Evolutionary conservation across 2,329 filamentous ascomycete species (phyloP), one percentile per base, ranked within the genome.

Genomic region (Cadophora malorum): DNA sequence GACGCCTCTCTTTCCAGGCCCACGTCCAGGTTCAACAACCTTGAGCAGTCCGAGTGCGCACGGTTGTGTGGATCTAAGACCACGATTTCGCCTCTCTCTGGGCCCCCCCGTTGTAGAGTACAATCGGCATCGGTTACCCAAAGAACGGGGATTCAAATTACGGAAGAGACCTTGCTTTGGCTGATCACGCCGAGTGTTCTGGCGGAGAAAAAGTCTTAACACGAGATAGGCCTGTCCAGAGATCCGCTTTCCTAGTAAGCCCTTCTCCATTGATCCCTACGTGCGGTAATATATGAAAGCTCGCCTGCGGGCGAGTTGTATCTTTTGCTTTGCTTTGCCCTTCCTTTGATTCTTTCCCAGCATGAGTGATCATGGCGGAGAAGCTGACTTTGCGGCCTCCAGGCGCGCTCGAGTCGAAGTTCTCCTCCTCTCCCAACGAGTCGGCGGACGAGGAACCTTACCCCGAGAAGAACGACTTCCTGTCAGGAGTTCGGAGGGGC

Each of bases 331-430:
- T 41, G 41, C 45, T 67, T 52, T 38, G 55, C 50, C 56, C 56
- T 53, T 41, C 55, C 58, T 41, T 65, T 52, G 23, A 25, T 31
- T 66, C 65, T 66, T 68, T 52, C 63, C 56, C 64, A 74, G 72
- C 68, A 76, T 76, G 75, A 73, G 62, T 72, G 64, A 74, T 67
- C 67, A 78, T 77, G 75, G 65, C 74, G 70, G 71, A 77, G 64
- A 72, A 74, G 73, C 74, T 77, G 67, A 77, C 73, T 67, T 70
- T 72, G 67, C 70, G 71, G 67, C 72, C 75, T 65, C 47, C 68
- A 75, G 75, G 71, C 70, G 72, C 73, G 65, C 66, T 72, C 70
- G 74, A 76, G 64, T 74, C 73, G 61, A 73, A 71, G 45, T 73
- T 73, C 64, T 73, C 71, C 45, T 65, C 65, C 25, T 49, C 45